phyloP scores from a whole-genome alignment of 2,329 filamentous ascomycete genomes.

The Fonsecaea nubica region DNA sequence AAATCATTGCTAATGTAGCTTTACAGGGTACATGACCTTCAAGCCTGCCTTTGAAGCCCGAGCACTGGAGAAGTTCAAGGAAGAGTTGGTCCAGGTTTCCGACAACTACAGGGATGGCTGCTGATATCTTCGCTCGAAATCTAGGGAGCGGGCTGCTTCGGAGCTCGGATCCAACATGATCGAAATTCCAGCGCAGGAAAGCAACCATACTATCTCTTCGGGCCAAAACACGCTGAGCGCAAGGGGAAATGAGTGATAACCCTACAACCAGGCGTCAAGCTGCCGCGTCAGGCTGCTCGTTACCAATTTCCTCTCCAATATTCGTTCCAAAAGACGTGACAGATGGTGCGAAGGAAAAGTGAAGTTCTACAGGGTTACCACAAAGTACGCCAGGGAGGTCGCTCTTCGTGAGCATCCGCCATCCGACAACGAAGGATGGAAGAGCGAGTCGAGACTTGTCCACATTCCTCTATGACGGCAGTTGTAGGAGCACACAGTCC shows the following conservation, averaged over 20 bases:
- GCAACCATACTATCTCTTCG: neutral
- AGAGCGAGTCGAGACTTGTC: neutral
- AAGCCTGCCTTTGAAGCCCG: constrained; percentile 50
- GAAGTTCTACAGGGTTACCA: neutral
- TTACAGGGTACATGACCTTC: constrained; percentile 52
- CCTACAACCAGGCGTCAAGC: neutral
- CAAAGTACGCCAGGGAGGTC: neutral
- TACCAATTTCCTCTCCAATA: neutral
- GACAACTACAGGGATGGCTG: neutral
- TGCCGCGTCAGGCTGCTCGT: neutral
- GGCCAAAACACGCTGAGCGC: neutral
- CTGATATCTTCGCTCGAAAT: neutral
- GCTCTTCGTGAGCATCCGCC: neutral
- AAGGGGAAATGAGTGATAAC: neutral
- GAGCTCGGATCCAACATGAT: constrained; percentile 35
- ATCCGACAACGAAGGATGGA: neutral
- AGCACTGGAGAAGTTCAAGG: constrained; percentile 43
- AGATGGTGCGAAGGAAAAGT: neutral
- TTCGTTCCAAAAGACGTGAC: neutral
- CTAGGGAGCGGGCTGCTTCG: constrained; percentile 29
- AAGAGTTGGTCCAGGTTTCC: constrained; percentile 23
- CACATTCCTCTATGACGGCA: neutral
- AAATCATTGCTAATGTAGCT: constrained; percentile 14
- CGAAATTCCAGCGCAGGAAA: constrained; percentile 27
- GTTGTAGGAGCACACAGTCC: neutral